Base-by-base conservation (phyloP, 2,329 filamentous ascomycete genomes). In the Tolypocladium paradoxum region DNA sequence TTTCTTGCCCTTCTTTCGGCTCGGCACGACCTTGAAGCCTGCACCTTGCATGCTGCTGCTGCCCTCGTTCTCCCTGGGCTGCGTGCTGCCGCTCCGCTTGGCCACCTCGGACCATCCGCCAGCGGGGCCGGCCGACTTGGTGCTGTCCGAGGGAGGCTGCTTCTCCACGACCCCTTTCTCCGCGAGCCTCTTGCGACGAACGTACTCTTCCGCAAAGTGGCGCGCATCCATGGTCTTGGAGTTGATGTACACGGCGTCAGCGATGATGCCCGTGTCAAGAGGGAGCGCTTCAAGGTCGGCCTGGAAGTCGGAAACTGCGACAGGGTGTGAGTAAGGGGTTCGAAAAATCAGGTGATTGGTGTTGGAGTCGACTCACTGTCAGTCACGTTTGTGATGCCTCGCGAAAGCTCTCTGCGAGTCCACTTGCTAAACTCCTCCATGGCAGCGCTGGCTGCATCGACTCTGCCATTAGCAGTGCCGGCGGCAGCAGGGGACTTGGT, bases 21-120 rank as follows among this genome's bases (percentile, higher is more conserved):
- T 81, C 16, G 89, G 83, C 12, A 97, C 92, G 51, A 97, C 88
- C 76, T 93, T 93, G 75, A 96, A 97, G 49, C 81, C 82, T 11
- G 85, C 78, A 38, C 62, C 72, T 60, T 70, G 76, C 61, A 73
- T 71, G 16, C 36, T 50, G 29, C 63, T 63, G 61, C 70, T 63
- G 61, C 70, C 63, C 68, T 66, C 67, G 66, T 61, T 72, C 34
- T 78, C 77, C 56, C 74, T 76, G 50, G 56, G 53, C 51, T 62
- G 60, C 38, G 55, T 55, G 53, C 74, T 73, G 52, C 73, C 71
- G 49, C 87, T 87, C 77, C 96, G 96, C 84, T 97, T 97, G 1
- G 93, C 93, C 51, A 99, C 93, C 72, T 97, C 93, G 61, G 80
- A 96, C 93, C 93, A 99, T 22, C 92, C 92, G 53, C 88, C 84